phyloP scores from a whole-genome alignment of 768 basidiomycete species.

The Lentinula guzmanii region DNA sequence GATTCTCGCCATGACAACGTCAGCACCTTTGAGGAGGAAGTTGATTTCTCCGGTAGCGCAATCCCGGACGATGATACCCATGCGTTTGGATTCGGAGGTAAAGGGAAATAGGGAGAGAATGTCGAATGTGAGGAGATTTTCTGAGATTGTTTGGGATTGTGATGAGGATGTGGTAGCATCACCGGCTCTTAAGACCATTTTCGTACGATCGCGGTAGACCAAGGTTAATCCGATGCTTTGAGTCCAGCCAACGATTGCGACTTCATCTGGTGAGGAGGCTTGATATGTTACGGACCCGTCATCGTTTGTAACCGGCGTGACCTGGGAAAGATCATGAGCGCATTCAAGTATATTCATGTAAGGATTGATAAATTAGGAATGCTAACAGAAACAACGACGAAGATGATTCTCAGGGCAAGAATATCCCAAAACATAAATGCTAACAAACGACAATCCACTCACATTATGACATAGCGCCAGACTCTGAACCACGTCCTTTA shows the following conservation, averaged over 20 bases:
- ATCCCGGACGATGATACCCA: conserved; percentile 96
- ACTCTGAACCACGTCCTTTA: conserved; percentile 88
- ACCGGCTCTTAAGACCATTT: conserved; percentile 56
- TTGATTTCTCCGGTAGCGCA: conserved; percentile 66
- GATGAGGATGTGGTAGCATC: conserved; percentile 41
- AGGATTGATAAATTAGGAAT: no score
- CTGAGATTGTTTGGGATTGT: conserved; percentile 12
- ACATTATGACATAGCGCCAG: conserved; percentile 97
- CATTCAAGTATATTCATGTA: background rate
- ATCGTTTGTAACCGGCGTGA: conserved; percentile 92
- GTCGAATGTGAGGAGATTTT: conserved; percentile 53
- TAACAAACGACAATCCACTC: conserved; percentile 17
- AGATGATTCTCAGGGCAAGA: no score
- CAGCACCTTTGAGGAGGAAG: conserved; percentile 81
- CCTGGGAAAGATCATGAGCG: conserved; percentile 39
- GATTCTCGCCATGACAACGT: conserved; percentile 95
- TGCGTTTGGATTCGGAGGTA: conserved; percentile 97
- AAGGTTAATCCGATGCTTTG: conserved; percentile 91
- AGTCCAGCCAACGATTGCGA: conserved; percentile 97
- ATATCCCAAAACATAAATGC: no score
- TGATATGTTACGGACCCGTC: conserved; percentile 95
- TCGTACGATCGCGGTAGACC: conserved; percentile 81
- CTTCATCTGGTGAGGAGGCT: conserved; percentile 98
- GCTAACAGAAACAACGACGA: no score
- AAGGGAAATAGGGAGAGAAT: conserved; percentile 96